phyloP scores from a whole-genome alignment of 1,284 basidiomycete genomes.

The Phellopilus nigrolimitatus region DNA sequence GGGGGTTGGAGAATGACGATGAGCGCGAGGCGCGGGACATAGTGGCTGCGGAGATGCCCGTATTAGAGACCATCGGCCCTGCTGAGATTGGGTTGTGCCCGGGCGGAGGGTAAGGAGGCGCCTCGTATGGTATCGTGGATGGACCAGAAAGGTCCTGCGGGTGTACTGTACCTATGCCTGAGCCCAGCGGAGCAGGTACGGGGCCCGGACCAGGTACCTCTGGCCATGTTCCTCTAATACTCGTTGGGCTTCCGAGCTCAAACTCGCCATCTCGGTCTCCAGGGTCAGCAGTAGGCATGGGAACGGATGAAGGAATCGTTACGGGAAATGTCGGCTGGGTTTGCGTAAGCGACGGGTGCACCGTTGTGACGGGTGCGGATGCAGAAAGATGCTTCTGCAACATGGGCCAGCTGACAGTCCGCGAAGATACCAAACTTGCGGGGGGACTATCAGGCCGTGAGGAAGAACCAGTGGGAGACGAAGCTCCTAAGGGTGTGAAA shows the following conservation, averaged over 20 bases:
- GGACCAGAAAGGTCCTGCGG: slow-evolving; percentile 10
- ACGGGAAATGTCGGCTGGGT: neutral
- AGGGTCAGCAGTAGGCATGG: neutral
- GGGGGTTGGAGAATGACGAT: slow-evolving; percentile 15
- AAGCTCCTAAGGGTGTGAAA: neutral
- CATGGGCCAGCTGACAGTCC: neutral
- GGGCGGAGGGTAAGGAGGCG: slow-evolving; percentile 3
- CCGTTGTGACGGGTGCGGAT: slow-evolving; percentile 12
- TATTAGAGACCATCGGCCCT: neutral
- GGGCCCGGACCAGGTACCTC: slow-evolving; percentile 7
- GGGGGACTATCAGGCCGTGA: slow-evolving; percentile 11
- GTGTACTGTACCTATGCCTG: slow-evolving; percentile 15
- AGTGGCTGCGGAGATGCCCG: neutral
- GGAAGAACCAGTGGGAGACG: neutral
- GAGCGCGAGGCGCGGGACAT: slow-evolving; percentile 13
- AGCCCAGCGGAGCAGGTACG: neutral
- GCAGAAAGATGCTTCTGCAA: slow-evolving; percentile 9
- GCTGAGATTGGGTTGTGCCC: slow-evolving; percentile 6
- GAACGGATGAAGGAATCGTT: neutral
- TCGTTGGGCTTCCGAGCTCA: neutral
- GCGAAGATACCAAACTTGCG: neutral
- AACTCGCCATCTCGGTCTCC: slow-evolving; percentile 1
- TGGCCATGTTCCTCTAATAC: neutral
- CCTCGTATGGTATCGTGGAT: slow-evolving; percentile 1
- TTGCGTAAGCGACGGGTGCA: slow-evolving; percentile 5